Base-by-base conservation (phyloP, 2,329 filamentous ascomycete genomes). In the Chaetomium strumarium region DNA sequence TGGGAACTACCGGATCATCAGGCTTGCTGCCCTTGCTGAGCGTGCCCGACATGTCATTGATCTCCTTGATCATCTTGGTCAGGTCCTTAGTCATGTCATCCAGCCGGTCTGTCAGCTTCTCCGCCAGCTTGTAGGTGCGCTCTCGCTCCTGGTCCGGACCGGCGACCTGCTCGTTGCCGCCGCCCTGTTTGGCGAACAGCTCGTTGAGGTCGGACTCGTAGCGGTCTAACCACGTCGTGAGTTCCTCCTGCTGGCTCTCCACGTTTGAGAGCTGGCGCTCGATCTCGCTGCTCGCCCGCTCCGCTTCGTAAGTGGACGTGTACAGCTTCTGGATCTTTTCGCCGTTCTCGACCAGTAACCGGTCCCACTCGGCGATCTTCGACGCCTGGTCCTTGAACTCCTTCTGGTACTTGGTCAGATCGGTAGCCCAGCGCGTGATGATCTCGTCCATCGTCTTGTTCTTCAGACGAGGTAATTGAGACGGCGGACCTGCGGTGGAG, bases 401-500 rank as follows among this genome's bases (percentile, higher is more conserved):
- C 68, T 96, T 95, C 66, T 97, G 92, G 66, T 99, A 96, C 66
- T 95, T 95, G 49, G 90, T 87, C 46, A 99, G 76, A 65, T 97
- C 93, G 0, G 90, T 90, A 2, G 93, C 93, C 93, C 93, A 99
- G 31, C 90, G 84, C 4, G 90, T 96, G 60, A 99, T 90, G 58
- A 99, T 96, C 68, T 99, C 93, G 65, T 99, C 93, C 88, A 99
- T 96, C 0, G 92, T 96, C 74, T 96, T 97, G 71, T 96, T 96
- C 76, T 96, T 96, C 36, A 99, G 77, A 29, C 93, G 86, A 4
- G 92, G 93, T 63, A 95, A 83, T 52, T 90, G 85, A 14, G 93
- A 92, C 2, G 85, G 75, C 1, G 91, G 90, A 0, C 91, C 91
- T 33, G 82, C 77, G 3, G 88, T 95, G 1, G 90, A 95, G 29